Evolutionary conservation across 2,329 filamentous ascomycete species (phyloP).

Genomic region (Oidium heveae): DNA sequence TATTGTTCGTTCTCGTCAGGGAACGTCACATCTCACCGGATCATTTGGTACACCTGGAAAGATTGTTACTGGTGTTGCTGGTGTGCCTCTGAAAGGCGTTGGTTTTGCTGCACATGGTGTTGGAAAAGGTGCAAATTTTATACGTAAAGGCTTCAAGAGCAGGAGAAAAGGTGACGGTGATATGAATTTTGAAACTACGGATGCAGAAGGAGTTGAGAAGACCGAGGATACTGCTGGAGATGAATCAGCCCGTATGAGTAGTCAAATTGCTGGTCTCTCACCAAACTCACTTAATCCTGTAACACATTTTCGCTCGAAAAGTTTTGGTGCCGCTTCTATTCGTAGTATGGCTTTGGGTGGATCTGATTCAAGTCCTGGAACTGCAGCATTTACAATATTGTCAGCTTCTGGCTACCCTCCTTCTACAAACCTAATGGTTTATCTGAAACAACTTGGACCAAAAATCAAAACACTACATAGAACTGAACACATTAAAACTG

Average conservation of each 20-base stretch:
- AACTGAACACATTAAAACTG: constrained; percentile 68
- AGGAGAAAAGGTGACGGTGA: constrained; percentile 34
- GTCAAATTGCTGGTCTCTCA: constrained; percentile 7
- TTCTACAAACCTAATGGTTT: constrained; percentile 53
- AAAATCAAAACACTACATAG: constrained; percentile 69
- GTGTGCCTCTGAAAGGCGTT: constrained; percentile 81
- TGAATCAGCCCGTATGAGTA: constrained; percentile 1
- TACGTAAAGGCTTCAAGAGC: constrained; percentile 60
- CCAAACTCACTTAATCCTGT: constrained; percentile 5
- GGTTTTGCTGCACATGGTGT: constrained; percentile 43
- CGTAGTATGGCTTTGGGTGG: constrained; percentile 33
- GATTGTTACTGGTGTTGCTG: constrained; percentile 57
- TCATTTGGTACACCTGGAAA: constrained; percentile 72
- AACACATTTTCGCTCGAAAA: constrained; percentile 23
- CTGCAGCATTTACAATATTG: constrained; percentile 56
- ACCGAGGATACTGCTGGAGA: constrained; percentile 14
- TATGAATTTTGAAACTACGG: constrained; percentile 9
- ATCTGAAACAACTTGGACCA: constrained; percentile 37
- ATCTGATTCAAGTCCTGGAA: constrained; percentile 35
- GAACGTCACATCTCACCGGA: constrained; percentile 76
- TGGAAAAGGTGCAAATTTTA: constrained; percentile 71
- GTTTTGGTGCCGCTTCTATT: constrained; percentile 38
- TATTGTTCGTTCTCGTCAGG: constrained; percentile 62
- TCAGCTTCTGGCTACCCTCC: constrained; percentile 56
- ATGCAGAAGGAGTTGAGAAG: constrained; percentile 21